phyloP scores from a whole-genome alignment of 1,139 yeast genomes.

The Kodamaea sp. region DNA sequence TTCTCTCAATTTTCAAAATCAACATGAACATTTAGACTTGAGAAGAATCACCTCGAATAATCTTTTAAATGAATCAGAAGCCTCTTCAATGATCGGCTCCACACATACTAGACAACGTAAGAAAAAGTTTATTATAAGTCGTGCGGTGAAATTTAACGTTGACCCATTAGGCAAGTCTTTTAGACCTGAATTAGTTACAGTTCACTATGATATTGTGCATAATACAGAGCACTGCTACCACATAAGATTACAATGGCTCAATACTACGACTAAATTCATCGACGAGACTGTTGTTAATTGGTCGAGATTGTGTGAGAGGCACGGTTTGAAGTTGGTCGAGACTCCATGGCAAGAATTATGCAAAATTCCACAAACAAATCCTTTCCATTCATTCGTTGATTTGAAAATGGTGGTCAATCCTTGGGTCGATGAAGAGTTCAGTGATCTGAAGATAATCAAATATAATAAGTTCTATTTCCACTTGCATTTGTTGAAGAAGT shows the following conservation, averaged over 20 bases:
- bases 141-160: conserved; percentile 65
- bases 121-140: conserved; percentile 47
- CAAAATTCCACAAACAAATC: conserved; percentile 69
- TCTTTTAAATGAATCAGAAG: conserved; percentile 27
- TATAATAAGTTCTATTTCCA: conserved; percentile 60
- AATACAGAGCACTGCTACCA: conserved; percentile 96
- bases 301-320: conserved; percentile 79
- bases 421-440: conserved; percentile 57
- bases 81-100: conserved; percentile 34
- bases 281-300: conserved; percentile 84
- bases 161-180: conserved; percentile 72
- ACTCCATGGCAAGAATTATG: conserved; percentile 89
- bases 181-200: conserved; percentile 73
- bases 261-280: conserved; percentile 81
- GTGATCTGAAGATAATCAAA: conserved; percentile 40
- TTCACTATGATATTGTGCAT: conserved; percentile 88
- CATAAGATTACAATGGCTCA: conserved; percentile 87
- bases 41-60: conserved; percentile 24
- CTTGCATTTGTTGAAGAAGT: conserved; percentile 55
- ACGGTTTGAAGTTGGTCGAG: conserved; percentile 85
- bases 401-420: conserved; percentile 65
- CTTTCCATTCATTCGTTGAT: conserved; percentile 83
- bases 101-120: conserved; percentile 21
- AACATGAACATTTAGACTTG: conserved; percentile 20
- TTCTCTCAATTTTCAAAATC: conserved; percentile 24